Evolutionary conservation across 306 rosid genomes (phyloP).

Genomic region (Luffa acutangula): DNA sequence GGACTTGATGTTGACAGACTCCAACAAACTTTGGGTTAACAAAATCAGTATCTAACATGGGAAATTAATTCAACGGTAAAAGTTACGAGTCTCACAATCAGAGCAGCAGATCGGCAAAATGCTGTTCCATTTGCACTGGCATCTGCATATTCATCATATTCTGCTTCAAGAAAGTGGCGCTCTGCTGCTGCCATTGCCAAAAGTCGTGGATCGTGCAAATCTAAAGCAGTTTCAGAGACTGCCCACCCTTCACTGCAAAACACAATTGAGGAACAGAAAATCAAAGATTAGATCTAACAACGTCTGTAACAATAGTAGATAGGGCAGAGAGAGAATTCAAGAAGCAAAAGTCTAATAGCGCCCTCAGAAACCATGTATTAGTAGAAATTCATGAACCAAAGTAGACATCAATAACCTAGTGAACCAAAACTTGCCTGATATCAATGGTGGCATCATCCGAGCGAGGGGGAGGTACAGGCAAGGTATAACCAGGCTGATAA

Average conservation of each 20-base stretch:
- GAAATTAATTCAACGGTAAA: neutral
- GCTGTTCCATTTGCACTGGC: constrained; percentile 87
- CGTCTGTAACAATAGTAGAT: neutral
- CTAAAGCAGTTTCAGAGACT: constrained; percentile 86
- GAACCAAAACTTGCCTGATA: constrained; percentile 49
- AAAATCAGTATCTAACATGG: neutral
- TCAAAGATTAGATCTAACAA: constrained; percentile 3
- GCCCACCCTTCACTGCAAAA: constrained; percentile 84
- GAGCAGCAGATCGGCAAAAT: constrained; percentile 91
- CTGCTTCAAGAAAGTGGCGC: constrained; percentile 76
- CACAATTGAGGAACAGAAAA: constrained; percentile 8
- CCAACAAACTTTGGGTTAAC: neutral
- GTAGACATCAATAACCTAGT: neutral
- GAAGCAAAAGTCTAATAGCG: neutral
- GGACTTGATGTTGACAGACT: neutral
- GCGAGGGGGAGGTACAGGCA: constrained; percentile 66
- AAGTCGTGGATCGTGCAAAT: constrained; percentile 86
- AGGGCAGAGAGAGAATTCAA: neutral
- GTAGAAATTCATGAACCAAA: neutral
- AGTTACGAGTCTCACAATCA: constrained; percentile 51
- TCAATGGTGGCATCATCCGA: constrained; percentile 84
- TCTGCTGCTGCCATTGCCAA: constrained; percentile 95
- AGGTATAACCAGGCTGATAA: constrained; percentile 75
- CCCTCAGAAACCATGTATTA: neutral
- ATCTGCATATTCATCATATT: constrained; percentile 91